These are phyloP conservation scores for Xylariales sp. DNA, from an alignment of 2,329 filamentous ascomycete species.

Conservation along the genomic window DNA sequence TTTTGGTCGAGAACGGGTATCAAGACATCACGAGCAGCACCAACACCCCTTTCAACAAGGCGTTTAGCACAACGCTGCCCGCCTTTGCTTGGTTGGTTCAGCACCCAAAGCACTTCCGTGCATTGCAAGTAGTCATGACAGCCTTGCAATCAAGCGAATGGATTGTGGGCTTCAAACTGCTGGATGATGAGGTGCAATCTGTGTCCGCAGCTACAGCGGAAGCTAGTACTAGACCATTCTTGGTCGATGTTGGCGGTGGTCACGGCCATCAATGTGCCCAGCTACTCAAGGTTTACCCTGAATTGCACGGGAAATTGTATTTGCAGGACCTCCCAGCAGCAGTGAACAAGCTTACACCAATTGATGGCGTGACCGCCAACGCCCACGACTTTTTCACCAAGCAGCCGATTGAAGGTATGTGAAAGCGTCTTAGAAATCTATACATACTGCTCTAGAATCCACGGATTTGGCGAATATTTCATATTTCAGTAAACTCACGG, in stretches of 20 bases:
- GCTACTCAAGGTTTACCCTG: not conserved
- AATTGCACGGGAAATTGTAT: not conserved
- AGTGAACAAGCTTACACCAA: slow-evolving; percentile 1
- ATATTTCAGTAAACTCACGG: no score
- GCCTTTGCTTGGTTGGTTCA: slow-evolving; percentile 18
- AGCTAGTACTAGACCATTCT: no score
- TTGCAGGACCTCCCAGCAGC: slow-evolving; percentile 8
- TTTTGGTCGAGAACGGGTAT: slow-evolving; percentile 15
- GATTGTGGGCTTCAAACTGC: no score
- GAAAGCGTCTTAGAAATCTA: no score
- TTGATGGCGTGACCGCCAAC: slow-evolving; percentile 8
- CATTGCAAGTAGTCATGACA: slow-evolving; percentile 19
- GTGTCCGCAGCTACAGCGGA: no score
- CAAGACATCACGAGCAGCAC: slow-evolving; percentile 14
- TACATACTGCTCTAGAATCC: no score
- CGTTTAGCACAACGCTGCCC: slow-evolving; percentile 15
- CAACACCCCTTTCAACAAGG: slow-evolving; percentile 19
- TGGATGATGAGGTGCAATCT: no score
- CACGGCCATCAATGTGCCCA: not conserved
- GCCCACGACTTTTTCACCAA: slow-evolving; percentile 20
- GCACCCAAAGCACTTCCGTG: slow-evolving; percentile 14
- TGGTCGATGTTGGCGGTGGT: slow-evolving; percentile 1
- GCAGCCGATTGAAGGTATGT: slow-evolving; percentile 19
- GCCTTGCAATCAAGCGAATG: no score
- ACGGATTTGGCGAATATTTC: no score